phyloP scores from a whole-genome alignment of 2,329 filamentous ascomycete species.

The Zymoseptoria tritici region DNA sequence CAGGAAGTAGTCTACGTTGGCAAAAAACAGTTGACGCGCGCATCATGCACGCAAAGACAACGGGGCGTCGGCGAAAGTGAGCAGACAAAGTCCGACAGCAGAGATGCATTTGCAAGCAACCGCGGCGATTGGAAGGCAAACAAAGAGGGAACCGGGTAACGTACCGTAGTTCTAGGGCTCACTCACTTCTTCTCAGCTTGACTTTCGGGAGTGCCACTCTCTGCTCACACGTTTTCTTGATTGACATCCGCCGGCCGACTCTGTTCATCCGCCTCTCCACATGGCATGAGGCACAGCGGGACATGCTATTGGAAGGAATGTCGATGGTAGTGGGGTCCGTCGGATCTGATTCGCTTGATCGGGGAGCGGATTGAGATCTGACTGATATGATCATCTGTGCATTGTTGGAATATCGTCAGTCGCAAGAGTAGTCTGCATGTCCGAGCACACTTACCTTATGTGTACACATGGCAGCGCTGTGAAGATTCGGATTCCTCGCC shows the following conservation, averaged over 20 bases:
- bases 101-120: not conserved
- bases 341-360: not conserved
- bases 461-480: too few relatives aligned
- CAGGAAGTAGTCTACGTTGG: not conserved
- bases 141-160: not conserved
- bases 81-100: conserved; percentile 3
- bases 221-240: not conserved
- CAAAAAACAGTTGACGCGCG: conserved; percentile 4
- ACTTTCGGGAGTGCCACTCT: not conserved
- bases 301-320: not conserved
- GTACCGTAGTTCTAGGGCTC: not conserved
- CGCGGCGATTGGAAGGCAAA: conserved; percentile 3
- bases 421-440: too few relatives aligned
- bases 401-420: too few relatives aligned
- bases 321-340: not conserved
- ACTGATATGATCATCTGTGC: too few relatives aligned
- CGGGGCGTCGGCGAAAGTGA: not conserved
- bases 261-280: not conserved
- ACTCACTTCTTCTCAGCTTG: not conserved
- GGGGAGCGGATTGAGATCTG: too few relatives aligned
- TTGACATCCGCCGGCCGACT: not conserved
- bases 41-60: conserved; percentile 1
- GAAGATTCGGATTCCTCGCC: too few relatives aligned
- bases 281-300: not conserved
- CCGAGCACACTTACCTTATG: too few relatives aligned